Evolutionary conservation across 2,329 filamentous ascomycete genomes (phyloP), one percentile per base, ranked within the genome.

Genomic region (Aspergillus fructus): DNA sequence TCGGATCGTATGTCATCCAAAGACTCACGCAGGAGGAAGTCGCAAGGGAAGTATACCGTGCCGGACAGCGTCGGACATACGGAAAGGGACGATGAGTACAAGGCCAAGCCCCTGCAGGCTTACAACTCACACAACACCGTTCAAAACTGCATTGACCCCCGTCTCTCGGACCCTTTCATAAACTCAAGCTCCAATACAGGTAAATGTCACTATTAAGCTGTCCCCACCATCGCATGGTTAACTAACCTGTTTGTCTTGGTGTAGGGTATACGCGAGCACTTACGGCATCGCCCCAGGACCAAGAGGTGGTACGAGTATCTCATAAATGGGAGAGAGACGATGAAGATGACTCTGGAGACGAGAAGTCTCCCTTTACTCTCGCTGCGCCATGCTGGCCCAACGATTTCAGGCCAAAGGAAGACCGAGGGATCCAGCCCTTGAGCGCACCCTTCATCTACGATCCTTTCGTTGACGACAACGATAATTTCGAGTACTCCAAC

Each of bases 1-100:
- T 86, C 90, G 4, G 88, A 93, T 59, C 84, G 93, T 23, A 86
- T 96, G 80, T 84, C 81, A 49, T 82, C 87, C 57, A 96, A 94
- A 72, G 87, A 92, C 67, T 80, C 83, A 68, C 91, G 87, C 71
- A 85, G 85, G 65, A 73, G 78, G 54, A 74, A 66, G 58, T 57
- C 62, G 9, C 66, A 64, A 19, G 61, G 53, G 12, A 64, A 61
- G 34, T 17, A 43, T 15, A 17, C 39, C 13, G 45, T 55, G 13
- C 55, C 59, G 24, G 48, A 55, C 13, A 53, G 49, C 15, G 12
- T 43, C 2, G 45, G 47, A n/a, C 33, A 52, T 24, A 46, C 49
- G 11, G 55, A 58, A 13, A 64, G 49, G 55, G 37, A n/a, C 49
- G 7, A 47, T 49, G 58, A 43, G 21, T 9, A 54, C 15, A 51